Evolutionary conservation across 225 moss, liverwort and hornwort genomes (phyloP).

Genomic region (Bryoerythrophyllum caledonicum): DNA sequence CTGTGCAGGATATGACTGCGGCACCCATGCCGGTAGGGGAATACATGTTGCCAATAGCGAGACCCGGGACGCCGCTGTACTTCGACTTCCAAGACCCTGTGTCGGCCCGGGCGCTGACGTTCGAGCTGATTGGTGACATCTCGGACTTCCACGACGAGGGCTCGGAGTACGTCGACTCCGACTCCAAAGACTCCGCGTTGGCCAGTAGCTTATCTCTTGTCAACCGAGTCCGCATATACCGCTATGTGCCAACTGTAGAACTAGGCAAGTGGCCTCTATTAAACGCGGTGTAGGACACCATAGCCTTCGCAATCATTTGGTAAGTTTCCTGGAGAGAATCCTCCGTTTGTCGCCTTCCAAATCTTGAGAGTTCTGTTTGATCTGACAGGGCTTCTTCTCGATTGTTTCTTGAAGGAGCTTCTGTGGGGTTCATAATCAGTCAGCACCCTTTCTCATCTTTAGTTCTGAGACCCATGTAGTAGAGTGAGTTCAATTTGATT

Average conservation of each 20-base stretch:
- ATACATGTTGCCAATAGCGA: conserved; percentile 67
- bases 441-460: conserved; percentile 10
- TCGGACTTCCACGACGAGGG: conserved; percentile 93
- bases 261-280: conserved; percentile 97
- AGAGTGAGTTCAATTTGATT: background rate
- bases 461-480: conserved; percentile 22
- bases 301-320: conserved; percentile 13
- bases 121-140: conserved; percentile 90
- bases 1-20: conserved; percentile 55
- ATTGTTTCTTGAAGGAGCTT: too few species aligned
- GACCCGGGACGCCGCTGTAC: conserved; percentile 82
- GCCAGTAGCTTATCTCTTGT: conserved; percentile 81
- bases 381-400: conserved; percentile 16
- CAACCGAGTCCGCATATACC: conserved; percentile 86
- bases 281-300: conserved; percentile 65
- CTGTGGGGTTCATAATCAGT: conserved; percentile 12
- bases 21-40: conserved; percentile 69
- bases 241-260: conserved; percentile 73
- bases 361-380: too few species aligned
- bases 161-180: conserved; percentile 54
- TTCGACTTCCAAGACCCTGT: conserved; percentile 74
- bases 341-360: background rate
- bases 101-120: conserved; percentile 55
- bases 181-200: conserved; percentile 69
- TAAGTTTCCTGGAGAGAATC: too few species aligned